These are phyloP conservation scores for Apostasia ramifera DNA, from an alignment of 106 monocot species.

Conservation along the genomic window DNA sequence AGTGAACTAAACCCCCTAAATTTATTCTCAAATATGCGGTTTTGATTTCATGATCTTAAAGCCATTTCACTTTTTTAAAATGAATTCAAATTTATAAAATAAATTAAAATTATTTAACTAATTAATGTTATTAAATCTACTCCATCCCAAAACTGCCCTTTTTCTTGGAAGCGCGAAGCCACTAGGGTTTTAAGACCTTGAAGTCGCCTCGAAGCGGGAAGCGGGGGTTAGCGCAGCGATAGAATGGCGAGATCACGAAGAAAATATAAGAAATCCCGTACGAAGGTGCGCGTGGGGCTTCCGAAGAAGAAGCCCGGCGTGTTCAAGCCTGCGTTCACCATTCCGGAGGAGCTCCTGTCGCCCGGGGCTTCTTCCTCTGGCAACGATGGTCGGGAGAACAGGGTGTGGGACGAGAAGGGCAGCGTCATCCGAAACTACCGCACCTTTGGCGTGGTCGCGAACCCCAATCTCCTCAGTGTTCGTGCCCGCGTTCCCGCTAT, in stretches of 20 bases:
- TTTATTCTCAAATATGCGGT: background rate
- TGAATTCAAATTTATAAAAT: background rate
- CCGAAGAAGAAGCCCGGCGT: slow-evolving; percentile 81
- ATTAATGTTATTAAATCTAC: background rate
- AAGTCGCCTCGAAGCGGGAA: background rate
- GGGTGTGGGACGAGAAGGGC: slow-evolving; percentile 55
- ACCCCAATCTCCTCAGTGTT: slow-evolving; percentile 80
- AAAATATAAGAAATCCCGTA: slow-evolving; percentile 58
- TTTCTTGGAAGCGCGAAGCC: background rate
- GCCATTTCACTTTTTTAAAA: too few relatives aligned
- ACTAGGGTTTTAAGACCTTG: background rate
- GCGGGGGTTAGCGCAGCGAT: too few relatives aligned
- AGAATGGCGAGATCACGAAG: slow-evolving; percentile 76
- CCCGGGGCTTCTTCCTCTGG: slow-evolving; percentile 7
- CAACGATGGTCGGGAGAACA: slow-evolving; percentile 1
- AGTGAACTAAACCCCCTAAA: too few relatives aligned
- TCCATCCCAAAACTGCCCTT: background rate
- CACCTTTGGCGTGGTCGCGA: slow-evolving; percentile 82
- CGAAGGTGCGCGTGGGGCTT: slow-evolving; percentile 73
- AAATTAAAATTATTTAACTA: background rate
- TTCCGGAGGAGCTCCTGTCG: slow-evolving; percentile 49
- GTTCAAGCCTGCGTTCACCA: slow-evolving; percentile 79
- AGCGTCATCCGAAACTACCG: slow-evolving; percentile 73
- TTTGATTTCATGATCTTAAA: too few relatives aligned
- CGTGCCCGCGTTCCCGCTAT: slow-evolving; percentile 57